A percentile compares a stretch with the other conserved stretches of the same genome.
Conservation (phyloP, 108 stramenopile species). For the Poteriospumella lacustris region DNA sequence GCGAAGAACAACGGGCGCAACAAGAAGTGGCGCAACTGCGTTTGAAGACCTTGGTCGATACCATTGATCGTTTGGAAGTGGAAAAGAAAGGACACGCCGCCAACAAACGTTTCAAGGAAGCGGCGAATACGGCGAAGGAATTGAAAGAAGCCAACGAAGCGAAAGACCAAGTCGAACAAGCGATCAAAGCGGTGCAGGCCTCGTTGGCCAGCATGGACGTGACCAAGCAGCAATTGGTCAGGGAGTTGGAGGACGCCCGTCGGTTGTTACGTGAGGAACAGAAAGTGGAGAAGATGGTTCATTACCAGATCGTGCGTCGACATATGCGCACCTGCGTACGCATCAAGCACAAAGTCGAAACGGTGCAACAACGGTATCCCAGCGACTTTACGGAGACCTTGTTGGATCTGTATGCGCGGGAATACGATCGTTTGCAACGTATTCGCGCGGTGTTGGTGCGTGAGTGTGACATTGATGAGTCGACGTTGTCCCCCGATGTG, state of each 20-base stretch:
- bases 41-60: background rate
- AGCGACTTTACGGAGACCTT: no score
- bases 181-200: background rate
- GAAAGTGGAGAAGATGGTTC: background rate
- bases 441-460: no score
- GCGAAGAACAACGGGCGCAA: background rate
- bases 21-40: background rate
- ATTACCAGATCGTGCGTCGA: background rate
- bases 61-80: background rate
- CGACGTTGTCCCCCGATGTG: no score
- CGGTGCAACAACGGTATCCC: background rate
- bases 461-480: no score
- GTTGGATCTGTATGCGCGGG: no score
- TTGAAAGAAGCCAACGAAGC: background rate
- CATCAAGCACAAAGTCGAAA: background rate
- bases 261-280: background rate
- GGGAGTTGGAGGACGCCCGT: background rate
- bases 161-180: background rate
- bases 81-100: background rate
- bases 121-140: background rate
- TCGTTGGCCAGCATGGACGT: background rate
- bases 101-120: background rate
- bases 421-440: no score
- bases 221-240: background rate
- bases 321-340: background rate